A percentile compares a stretch with the other conserved stretches of the same genome.
These are phyloP conservation scores for Drosera spatulata DNA, from an alignment of 179 eudicot genomes.

Conservation along the genomic window DNA sequence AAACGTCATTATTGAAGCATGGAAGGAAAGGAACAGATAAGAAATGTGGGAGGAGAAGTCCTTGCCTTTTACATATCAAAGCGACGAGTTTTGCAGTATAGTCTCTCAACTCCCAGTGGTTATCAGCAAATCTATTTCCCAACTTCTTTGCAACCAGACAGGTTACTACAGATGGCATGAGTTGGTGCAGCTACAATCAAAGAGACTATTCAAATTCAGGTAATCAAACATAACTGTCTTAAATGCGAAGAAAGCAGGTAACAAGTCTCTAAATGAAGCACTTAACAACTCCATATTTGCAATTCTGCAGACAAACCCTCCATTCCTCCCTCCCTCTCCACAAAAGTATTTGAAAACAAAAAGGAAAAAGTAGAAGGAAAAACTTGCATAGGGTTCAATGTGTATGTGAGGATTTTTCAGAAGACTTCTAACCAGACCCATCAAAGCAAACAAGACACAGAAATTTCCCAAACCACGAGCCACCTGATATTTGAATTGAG, in stretches of 20 bases:
- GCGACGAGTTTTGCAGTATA: conserved; percentile 75
- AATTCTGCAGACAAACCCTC: no score
- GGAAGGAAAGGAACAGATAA: background rate
- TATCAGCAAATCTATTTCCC: conserved; percentile 64
- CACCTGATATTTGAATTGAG: conserved; percentile 37
- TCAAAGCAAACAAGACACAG: conserved; percentile 59
- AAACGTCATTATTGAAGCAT: background rate
- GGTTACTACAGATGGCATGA: conserved; percentile 90
- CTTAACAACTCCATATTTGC: no score
- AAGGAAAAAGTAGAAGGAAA: no score
- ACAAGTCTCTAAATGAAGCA: background rate
- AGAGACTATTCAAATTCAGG: conserved; percentile 5
- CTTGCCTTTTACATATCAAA: conserved; percentile 70
- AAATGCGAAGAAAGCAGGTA: background rate
- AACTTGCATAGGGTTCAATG: conserved; percentile 88
- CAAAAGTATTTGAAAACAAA: no score
- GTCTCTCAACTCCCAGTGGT: conserved; percentile 94
- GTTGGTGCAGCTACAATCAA: conserved; percentile 65
- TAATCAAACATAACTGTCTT: background rate
- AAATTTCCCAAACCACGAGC: conserved; percentile 64
- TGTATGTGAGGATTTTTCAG: conserved; percentile 81
- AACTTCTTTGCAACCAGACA: conserved; percentile 81
- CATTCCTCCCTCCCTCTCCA: no score
- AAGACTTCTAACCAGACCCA: conserved; percentile 88
- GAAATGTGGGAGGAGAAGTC: background rate